Conservation (phyloP, 805 yeast species). For the Lipomyces orientalis region DNA sequence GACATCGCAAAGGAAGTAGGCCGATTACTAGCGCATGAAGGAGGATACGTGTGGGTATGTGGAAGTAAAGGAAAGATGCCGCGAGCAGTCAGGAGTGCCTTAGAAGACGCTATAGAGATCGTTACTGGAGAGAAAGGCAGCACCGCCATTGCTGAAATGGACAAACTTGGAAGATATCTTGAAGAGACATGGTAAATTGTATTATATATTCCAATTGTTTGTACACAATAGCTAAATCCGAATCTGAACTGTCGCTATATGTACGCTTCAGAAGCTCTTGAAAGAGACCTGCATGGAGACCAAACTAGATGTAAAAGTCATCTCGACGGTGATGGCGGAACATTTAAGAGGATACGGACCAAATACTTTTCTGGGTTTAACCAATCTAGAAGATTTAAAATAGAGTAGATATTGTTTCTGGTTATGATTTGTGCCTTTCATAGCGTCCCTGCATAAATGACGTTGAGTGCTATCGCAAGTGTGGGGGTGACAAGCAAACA, state of each 20-base stretch:
- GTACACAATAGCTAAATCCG: background rate
- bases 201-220: background rate
- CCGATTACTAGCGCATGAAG: constrained; percentile 57
- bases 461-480: too few species aligned
- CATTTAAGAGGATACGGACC: too few species aligned
- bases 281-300: too few species aligned
- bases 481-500: too few species aligned
- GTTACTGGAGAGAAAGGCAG: constrained; percentile 8
- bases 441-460: too few species aligned
- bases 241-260: background rate
- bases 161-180: constrained; percentile 64
- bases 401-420: too few species aligned
- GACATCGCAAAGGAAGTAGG: constrained; percentile 47
- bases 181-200: constrained; percentile 80
- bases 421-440: too few species aligned
- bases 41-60: constrained; percentile 78
- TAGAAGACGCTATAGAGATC: constrained; percentile 53
- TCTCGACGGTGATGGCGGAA: too few species aligned
- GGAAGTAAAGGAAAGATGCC: constrained; percentile 98
- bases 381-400: too few species aligned
- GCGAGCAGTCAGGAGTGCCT: constrained; percentile 77
- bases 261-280: too few species aligned
- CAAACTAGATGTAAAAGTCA: too few species aligned
- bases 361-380: too few species aligned
- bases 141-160: constrained; percentile 62